phyloP scores from a whole-genome alignment of 306 rosid species.

The Ochetophila trinervis region DNA sequence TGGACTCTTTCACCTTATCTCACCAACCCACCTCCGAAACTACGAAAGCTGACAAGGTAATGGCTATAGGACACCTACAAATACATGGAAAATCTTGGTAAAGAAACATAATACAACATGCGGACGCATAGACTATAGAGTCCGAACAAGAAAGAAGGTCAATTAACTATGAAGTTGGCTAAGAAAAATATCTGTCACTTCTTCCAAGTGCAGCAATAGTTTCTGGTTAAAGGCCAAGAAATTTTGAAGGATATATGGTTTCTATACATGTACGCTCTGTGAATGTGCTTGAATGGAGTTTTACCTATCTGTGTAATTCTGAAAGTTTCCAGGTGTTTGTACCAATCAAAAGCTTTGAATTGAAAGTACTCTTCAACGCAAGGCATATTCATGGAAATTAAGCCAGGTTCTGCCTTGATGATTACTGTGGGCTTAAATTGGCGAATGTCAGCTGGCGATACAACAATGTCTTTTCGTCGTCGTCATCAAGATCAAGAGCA shows the following conservation, averaged over 20 bases:
- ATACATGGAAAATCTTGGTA: not conserved
- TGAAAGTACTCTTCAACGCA: not conserved
- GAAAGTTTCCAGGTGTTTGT: not conserved
- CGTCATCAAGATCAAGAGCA: conserved; percentile 38
- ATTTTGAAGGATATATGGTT: not conserved
- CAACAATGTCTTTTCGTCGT: conserved; percentile 56
- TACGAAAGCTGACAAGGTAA: no score
- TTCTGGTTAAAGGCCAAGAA: not conserved
- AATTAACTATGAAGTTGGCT: not conserved
- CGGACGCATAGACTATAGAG: no score
- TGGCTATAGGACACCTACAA: no score
- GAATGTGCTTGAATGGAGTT: conserved; percentile 3
- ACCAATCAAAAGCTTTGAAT: not conserved
- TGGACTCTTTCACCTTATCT: no score
- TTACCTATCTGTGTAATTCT: not conserved
- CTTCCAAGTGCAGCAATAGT: not conserved
- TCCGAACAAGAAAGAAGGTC: no score
- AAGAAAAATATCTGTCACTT: not conserved
- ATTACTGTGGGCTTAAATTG: conserved; percentile 28
- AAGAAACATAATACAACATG: not conserved
- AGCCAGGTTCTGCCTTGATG: not conserved
- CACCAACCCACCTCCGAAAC: no score
- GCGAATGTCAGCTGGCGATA: conserved; percentile 50
- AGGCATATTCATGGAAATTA: not conserved
- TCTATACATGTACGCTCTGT: not conserved